Base-by-base conservation (phyloP, 352 stramenopile species). In the Albugo candida region DNA sequence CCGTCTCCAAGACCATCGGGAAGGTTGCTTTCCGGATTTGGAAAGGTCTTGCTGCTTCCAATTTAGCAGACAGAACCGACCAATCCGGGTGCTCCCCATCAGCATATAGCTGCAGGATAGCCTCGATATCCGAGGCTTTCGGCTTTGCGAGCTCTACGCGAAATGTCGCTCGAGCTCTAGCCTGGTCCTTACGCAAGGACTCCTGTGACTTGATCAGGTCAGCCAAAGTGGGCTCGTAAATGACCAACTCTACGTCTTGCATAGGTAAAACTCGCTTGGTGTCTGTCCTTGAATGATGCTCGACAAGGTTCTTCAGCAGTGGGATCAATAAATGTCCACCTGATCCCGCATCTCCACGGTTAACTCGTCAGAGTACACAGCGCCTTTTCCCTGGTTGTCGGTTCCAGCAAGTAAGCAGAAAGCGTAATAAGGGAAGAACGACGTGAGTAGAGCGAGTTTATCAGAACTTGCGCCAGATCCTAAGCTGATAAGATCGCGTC, bases 371-470 rank as follows among this genome's bases (percentile, higher is more conserved):
- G 86, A 95, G 70, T 97, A 99, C 27, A 99, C 83, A 14, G 70
- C 86, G n/a, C 95, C 95, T 54, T 95, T 97, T 36, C 95, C 93
- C 42, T 98, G 69, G 42, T 86, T 77, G 65, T 99, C 95, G 36
- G 99, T 81, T 16, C 95, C 95, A 21, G 79, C 91, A 13, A 99
- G 65, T 49, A 99, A 91, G 61, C 96, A 97, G 64, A 99, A 98
- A 27, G 92, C 83, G 62, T 99, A 99, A 70, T 98, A 99, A 21
- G 95, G 95, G 70, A 99, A 99, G 65, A 98, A 35, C 95, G 81
- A 16, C 83, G 75, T 67, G 88, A 93, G 70, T 99, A 99, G 14
- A 99, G 72, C 47, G 93, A 98, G 61, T 97, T 98, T 53, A 86
- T 87, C 31, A 99, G 70, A 70, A 99, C 80, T 70, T 98, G 95